Percentiles rank a stretch among this genome's conserved stretches.
Conservation (phyloP, 164 flowering plant species). For the Akebia trifoliata region DNA sequence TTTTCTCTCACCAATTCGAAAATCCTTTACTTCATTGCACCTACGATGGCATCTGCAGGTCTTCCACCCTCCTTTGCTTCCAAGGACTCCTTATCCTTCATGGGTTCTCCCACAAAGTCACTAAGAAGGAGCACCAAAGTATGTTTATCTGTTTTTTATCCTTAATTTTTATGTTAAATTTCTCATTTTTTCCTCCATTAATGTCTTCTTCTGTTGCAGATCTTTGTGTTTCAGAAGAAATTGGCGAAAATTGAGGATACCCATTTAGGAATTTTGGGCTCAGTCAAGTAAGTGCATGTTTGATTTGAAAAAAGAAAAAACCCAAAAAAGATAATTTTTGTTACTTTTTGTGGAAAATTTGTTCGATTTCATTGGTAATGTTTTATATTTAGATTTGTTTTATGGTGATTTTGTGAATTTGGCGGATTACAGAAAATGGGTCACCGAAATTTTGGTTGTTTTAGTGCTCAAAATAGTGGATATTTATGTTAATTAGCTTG, state of each 20-base stretch:
- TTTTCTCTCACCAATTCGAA: neutral
- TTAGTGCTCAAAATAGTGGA: too few species aligned
- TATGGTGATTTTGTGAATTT: too few species aligned
- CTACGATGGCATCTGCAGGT: slow-evolving; percentile 23
- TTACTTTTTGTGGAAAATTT: neutral
- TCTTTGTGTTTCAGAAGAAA: slow-evolving; percentile 31
- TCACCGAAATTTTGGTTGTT: too few species aligned
- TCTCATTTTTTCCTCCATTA: neutral
- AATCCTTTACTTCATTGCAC: neutral
- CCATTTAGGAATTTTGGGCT: slow-evolving; percentile 28
- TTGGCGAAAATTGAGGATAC: slow-evolving; percentile 23
- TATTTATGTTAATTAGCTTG: too few species aligned
- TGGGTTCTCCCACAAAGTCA: slow-evolving; percentile 4
- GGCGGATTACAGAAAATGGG: too few species aligned
- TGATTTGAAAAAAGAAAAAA: neutral
- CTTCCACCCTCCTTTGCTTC: slow-evolving; percentile 7
- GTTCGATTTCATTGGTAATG: neutral
- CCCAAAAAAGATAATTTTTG: neutral
- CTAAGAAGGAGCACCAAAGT: slow-evolving; percentile 12
- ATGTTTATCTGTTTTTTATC: neutral
- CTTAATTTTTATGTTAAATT: neutral
- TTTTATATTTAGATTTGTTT: neutral
- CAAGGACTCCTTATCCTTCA: slow-evolving; percentile 12
- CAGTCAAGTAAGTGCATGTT: slow-evolving; percentile 28
- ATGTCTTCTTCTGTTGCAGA: slow-evolving; percentile 29